A percentile compares a stretch with the other conserved stretches of the same genome.
phyloP scores from a whole-genome alignment of 805 yeast genomes.

The Wickerhamomyces bovis region DNA sequence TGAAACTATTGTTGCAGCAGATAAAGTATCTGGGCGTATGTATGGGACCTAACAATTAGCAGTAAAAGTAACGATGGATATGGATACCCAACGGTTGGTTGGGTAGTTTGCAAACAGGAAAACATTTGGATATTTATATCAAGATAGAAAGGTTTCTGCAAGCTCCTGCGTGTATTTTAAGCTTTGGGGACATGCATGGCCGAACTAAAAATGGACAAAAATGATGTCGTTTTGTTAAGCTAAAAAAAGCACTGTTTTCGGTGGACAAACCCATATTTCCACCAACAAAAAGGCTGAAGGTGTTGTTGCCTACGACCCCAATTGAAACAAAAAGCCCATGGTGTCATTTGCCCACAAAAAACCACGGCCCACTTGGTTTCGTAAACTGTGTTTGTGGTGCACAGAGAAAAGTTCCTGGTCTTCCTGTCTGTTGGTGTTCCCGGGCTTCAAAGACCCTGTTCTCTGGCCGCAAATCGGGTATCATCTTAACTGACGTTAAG shows the following conservation, averaged over 20 bases:
- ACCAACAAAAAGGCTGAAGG: background rate
- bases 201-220: background rate
- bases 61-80: background rate
- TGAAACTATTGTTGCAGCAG: background rate
- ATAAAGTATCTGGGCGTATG: background rate
- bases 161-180: background rate
- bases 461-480: no score
- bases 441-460: no score
- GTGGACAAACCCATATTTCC: background rate
- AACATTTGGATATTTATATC: background rate
- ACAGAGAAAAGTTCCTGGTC: no score
- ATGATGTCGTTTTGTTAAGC: background rate
- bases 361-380: no score
- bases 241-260: no score
- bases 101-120: background rate
- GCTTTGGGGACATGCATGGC: background rate
- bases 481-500: no score
- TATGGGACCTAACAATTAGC: background rate
- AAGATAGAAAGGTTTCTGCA: background rate
- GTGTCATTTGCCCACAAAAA: no score
- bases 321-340: background rate
- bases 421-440: no score
- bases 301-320: background rate
- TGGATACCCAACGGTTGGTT: background rate
- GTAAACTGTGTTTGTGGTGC: no score